A percentile compares a stretch with the other conserved stretches of the same genome.
These are phyloP conservation scores for Apostasia shenzhenica DNA, from an alignment of 106 monocot genomes.

Conservation along the genomic window DNA sequence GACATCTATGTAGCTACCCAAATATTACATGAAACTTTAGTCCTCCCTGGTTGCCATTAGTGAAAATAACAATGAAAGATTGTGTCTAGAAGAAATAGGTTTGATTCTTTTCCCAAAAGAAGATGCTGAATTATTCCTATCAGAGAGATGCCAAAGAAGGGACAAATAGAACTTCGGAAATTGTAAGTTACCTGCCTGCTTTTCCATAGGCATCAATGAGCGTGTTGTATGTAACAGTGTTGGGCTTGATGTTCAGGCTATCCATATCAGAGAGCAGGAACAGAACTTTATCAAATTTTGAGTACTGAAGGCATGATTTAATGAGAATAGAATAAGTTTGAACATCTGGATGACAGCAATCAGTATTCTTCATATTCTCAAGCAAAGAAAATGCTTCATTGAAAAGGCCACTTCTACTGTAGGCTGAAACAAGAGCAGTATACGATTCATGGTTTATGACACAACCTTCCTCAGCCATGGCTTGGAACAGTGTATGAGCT, in stretches of 20 bases:
- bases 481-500: constrained; percentile 73
- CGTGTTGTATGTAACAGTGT: constrained; percentile 83
- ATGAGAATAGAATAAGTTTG: constrained; percentile 94
- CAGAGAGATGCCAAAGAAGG: not conserved
- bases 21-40: no score
- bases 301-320: constrained; percentile 73
- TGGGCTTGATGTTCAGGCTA: constrained; percentile 54
- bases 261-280: constrained; percentile 65
- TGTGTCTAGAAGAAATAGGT: no score
- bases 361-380: constrained; percentile 67
- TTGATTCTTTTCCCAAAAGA: no score
- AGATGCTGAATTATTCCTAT: no score
- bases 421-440: constrained; percentile 91
- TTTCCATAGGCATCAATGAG: constrained; percentile 95
- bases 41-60: no score
- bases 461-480: constrained; percentile 90
- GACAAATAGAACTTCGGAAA: not conserved
- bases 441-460: constrained; percentile 77
- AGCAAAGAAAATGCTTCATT: constrained; percentile 75
- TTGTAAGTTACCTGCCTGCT: constrained; percentile 59
- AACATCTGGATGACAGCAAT: constrained; percentile 85
- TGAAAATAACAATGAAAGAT: no score
- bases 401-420: constrained; percentile 82
- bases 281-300: constrained; percentile 67
- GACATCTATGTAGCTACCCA: no score